Evolutionary conservation across 2,329 filamentous ascomycete species (phyloP).

Genomic region (Ophiosphaerella narmari): DNA sequence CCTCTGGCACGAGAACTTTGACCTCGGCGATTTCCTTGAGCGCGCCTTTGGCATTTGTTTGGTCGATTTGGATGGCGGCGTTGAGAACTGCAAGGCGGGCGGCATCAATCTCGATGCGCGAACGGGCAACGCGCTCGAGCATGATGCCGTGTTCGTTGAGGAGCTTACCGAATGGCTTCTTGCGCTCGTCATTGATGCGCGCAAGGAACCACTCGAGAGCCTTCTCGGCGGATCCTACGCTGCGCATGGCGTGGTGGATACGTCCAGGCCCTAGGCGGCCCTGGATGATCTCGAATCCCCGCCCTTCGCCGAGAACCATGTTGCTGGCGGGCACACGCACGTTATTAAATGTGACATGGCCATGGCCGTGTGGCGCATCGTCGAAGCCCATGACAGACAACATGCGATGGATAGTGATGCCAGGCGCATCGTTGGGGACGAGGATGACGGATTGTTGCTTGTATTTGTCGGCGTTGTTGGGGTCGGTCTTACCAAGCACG

Average conservation of each 20-base stretch:
- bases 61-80: conserved; percentile 93
- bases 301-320: conserved; percentile 89
- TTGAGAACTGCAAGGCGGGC: conserved; percentile 90
- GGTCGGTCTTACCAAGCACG: conserved; percentile 92
- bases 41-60: conserved; percentile 83
- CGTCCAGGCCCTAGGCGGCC: conserved; percentile 92
- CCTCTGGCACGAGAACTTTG: conserved; percentile 86
- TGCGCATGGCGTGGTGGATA: conserved; percentile 97
- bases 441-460: conserved; percentile 91
- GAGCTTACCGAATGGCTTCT: conserved; percentile 88
- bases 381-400: conserved; percentile 93
- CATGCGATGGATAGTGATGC: conserved; percentile 93
- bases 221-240: conserved; percentile 86
- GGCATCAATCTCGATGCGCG: conserved; percentile 90
- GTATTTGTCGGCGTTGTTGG: conserved; percentile 76
- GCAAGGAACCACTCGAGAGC: conserved; percentile 95
- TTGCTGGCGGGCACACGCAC: conserved; percentile 84
- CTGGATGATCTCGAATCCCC: conserved; percentile 98
- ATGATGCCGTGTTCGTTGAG: conserved; percentile 91
- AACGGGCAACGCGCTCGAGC: conserved; percentile 91
- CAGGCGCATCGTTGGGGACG: conserved; percentile 78
- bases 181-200: conserved; percentile 87
- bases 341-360: conserved; percentile 86
- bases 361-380: conserved; percentile 97
- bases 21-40: conserved; percentile 94